Conservation (phyloP, 805 yeast genomes). For the Saccharomycopsis capsularis region DNA sequence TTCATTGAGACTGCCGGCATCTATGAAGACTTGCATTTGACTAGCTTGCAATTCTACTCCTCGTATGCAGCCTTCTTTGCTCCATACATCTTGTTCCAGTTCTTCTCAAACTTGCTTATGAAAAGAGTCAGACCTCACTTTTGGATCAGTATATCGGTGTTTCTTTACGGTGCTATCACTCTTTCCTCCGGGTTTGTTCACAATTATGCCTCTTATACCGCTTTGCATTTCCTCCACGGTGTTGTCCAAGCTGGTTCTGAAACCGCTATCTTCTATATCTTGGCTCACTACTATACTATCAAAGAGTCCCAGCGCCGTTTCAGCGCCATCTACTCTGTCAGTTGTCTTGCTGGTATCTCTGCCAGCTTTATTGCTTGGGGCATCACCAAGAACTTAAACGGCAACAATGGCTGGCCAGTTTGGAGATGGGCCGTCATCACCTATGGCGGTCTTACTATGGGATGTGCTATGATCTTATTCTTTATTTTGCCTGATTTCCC, state of each 20-base stretch:
- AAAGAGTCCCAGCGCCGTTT: conserved; percentile 65
- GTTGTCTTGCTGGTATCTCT: conserved; percentile 71
- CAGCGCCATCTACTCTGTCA: conserved; percentile 57
- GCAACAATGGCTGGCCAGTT: conserved; percentile 36
- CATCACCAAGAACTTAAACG: conserved; percentile 43
- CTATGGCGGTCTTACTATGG: conserved; percentile 36
- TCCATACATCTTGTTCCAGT: conserved; percentile 54
- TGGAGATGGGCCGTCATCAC: conserved; percentile 50
- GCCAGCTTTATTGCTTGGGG: conserved; percentile 66
- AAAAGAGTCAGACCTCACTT: conserved; percentile 55
- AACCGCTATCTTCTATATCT: conserved; percentile 66
- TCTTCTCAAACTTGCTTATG: conserved; percentile 54
- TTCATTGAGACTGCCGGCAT: conserved; percentile 66
- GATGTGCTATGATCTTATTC: conserved; percentile 28
- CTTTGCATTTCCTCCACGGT: conserved; percentile 60
- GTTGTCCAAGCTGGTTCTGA: conserved; percentile 64
- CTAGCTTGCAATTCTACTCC: conserved; percentile 49
- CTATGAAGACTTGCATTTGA: conserved; percentile 42
- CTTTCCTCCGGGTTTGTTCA: conserved; percentile 58
- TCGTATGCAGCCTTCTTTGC: conserved; percentile 45
- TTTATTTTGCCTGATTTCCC: conserved; percentile 45
- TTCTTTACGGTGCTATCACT: conserved; percentile 54
- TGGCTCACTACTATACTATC: conserved; percentile 46
- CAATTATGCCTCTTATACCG: conserved; percentile 50
- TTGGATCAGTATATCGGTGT: conserved; percentile 54